Evolutionary conservation across 352 stramenopile species (phyloP).

Genomic region (Phytophthora kernoviae): DNA sequence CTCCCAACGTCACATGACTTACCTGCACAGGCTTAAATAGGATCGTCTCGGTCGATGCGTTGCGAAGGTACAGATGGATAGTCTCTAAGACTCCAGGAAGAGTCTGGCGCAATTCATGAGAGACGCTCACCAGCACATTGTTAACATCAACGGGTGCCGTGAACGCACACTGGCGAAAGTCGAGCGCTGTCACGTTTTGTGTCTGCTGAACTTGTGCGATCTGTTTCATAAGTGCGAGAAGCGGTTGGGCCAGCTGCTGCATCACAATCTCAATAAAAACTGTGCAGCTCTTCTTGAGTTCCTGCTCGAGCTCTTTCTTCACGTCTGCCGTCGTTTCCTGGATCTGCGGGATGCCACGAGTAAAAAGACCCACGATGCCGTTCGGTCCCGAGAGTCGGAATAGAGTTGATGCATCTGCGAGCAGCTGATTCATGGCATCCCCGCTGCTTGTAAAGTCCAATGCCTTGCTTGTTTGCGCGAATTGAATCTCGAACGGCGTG

Average conservation of each 20-base stretch:
- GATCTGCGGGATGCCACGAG: slow-evolving; percentile 75
- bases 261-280: slow-evolving; percentile 79
- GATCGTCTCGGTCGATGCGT: slow-evolving; percentile 80
- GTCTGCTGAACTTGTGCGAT: slow-evolving; percentile 53
- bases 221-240: slow-evolving; percentile 72
- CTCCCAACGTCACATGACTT: not conserved
- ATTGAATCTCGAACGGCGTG: slow-evolving; percentile 85
- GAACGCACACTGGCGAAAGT: slow-evolving; percentile 56
- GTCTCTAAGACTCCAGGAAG: slow-evolving; percentile 54
- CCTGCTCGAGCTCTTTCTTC: slow-evolving; percentile 79
- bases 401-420: slow-evolving; percentile 66
- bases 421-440: slow-evolving; percentile 74
- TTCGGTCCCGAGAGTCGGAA: slow-evolving; percentile 71
- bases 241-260: slow-evolving; percentile 56
- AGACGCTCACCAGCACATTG: slow-evolving; percentile 52
- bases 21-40: slow-evolving; percentile 87
- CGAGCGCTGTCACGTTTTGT: slow-evolving; percentile 37
- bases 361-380: slow-evolving; percentile 63
- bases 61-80: slow-evolving; percentile 80
- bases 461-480: slow-evolving; percentile 69
- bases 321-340: slow-evolving; percentile 80
- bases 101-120: slow-evolving; percentile 40
- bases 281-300: slow-evolving; percentile 83
- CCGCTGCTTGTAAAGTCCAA: slow-evolving; percentile 79
- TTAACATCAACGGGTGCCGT: slow-evolving; percentile 42